These are phyloP conservation scores for Metschnikowia reukaufii DNA, from an alignment of 805 yeast species.

Conservation along the genomic window DNA sequence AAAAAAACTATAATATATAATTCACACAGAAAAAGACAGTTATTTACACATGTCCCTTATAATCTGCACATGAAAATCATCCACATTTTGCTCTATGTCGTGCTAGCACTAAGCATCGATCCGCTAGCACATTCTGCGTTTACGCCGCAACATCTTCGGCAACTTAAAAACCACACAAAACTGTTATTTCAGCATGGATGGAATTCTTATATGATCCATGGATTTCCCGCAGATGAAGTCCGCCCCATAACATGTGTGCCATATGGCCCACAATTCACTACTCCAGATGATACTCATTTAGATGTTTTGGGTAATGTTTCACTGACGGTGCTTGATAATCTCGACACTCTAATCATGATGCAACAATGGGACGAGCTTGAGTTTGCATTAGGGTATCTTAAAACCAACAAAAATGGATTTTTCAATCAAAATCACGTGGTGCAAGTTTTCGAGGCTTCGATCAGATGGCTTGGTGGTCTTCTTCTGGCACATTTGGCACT, in stretches of 20 bases:
- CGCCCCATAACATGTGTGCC: conserved; percentile 71
- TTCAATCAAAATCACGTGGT: conserved; percentile 69
- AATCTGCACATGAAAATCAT: neutral
- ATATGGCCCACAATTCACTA: conserved; percentile 58
- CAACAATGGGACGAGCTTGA: conserved; percentile 60
- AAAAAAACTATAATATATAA: too few species aligned
- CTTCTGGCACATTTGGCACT: conserved; percentile 67
- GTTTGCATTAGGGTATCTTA: conserved; percentile 28
- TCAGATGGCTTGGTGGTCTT: conserved; percentile 79
- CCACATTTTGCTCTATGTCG: conserved; percentile 1
- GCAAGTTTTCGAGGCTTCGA: conserved; percentile 86
- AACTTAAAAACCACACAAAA: conserved; percentile 47
- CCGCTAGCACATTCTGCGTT: conserved; percentile 27
- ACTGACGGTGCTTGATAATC: conserved; percentile 71
- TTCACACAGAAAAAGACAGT: too few species aligned
- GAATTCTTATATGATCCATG: conserved; percentile 63
- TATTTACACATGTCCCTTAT: neutral
- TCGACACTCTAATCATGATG: conserved; percentile 77
- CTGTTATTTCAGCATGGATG: conserved; percentile 72
- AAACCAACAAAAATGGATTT: conserved; percentile 38
- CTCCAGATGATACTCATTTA: conserved; percentile 58
- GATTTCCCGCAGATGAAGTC: conserved; percentile 82
- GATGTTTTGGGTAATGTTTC: conserved; percentile 87
- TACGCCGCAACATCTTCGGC: conserved; percentile 36
- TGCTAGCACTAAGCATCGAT: neutral